Evolutionary conservation across 2,329 filamentous ascomycete genomes (phyloP).

Genomic region (Exophiala sp.): DNA sequence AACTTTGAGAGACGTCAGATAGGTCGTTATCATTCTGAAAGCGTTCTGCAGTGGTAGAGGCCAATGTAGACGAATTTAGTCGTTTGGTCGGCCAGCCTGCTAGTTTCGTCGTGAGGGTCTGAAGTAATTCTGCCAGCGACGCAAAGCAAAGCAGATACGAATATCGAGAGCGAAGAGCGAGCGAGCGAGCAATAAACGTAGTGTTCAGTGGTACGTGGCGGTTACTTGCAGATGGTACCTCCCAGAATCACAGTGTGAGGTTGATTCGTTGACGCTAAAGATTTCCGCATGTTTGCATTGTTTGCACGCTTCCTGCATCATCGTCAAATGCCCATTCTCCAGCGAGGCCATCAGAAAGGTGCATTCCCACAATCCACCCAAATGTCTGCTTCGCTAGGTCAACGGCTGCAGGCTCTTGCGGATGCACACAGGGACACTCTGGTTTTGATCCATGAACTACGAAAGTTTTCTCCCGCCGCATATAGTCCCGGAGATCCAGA

Average conservation of each 20-base stretch:
- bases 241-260: too few species aligned
- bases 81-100: too few species aligned
- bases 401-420: conserved; percentile 48
- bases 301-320: conserved; percentile 2
- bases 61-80: neutral
- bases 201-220: too few species aligned
- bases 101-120: too few species aligned
- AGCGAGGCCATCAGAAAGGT: neutral
- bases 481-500: conserved; percentile 59
- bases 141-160: too few species aligned
- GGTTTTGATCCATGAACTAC: conserved; percentile 51
- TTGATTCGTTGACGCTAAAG: too few species aligned
- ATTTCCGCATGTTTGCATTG: conserved; percentile 12
- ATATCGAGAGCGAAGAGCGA: too few species aligned
- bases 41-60: neutral
- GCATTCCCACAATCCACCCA: neutral
- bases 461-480: conserved; percentile 56
- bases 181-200: too few species aligned
- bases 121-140: too few species aligned
- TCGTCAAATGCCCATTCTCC: neutral
- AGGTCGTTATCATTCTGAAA: conserved; percentile 28
- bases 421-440: conserved; percentile 50
- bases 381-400: conserved; percentile 43
- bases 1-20: conserved; percentile 66
- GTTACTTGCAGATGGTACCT: too few species aligned